Evolutionary conservation across 225 moss, liverwort and hornwort genomes (phyloP), one percentile per base, ranked within the genome.

Genomic region (Marchantia polymorpha): DNA sequence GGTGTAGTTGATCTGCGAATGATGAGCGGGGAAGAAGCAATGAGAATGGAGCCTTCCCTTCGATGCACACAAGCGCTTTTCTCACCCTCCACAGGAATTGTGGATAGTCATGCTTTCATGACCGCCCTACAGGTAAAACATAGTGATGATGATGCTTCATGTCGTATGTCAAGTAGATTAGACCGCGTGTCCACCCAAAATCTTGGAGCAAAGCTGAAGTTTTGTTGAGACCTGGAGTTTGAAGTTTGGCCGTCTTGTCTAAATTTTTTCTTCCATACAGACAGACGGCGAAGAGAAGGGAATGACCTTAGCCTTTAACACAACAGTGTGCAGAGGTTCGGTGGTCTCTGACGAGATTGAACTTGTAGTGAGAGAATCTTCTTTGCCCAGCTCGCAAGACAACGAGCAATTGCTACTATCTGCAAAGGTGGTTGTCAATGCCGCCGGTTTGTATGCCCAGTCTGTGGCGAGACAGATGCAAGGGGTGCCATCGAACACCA

Each of bases 211-310:
- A 14, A 25, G 27, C 64, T 27, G 29, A 10, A 66, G 13, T 39
- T 20, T 13, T 58, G 13, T 58, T 58, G 56, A 39, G 39, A 5
- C 39, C 39, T 39, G 8, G 8, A 58, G 56, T 58, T 58, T 20
- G 8, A 58, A 58, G 56, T 58, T 58, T 20, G 0, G 13, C 56
- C 1, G 56, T 58, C 20, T 20, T 64, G 26, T 64, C 64, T 23
- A 26, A 64, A 20, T 77, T n/a, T 17, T 27, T 70, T 20, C 56
- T 80, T 10, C 48, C 66, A 59, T 52, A 73, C 91, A 97, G 94
- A 93, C 88, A 83, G 97, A 99, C 90, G 97, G 94, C 78, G 97
- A 99, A 86, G 80, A 86, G 52, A 86, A 89, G 29, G 93, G 97
- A 71, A 91, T 90, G 22, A 82, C 89, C 29, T 86, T 91, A 81